Evolutionary conservation across 1,139 yeast genomes (phyloP).

Genomic region (Magnusiomyces sp.): DNA sequence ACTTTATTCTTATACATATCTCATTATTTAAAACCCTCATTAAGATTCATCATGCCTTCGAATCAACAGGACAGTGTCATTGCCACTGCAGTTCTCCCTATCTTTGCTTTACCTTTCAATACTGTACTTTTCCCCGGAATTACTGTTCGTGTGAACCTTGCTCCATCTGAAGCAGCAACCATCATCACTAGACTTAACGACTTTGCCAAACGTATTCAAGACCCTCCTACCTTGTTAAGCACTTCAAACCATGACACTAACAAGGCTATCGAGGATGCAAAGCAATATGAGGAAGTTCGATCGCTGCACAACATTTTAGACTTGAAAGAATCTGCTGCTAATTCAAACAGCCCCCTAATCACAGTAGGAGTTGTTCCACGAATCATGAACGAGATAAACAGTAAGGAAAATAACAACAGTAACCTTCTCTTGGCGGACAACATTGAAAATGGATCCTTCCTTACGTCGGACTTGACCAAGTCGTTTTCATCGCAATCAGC

Average conservation of each 20-base stretch:
- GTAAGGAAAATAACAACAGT: too few species aligned
- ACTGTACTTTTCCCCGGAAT: conserved; percentile 22
- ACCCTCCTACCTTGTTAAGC: background rate
- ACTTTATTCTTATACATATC: background rate
- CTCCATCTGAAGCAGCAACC: conserved; percentile 14
- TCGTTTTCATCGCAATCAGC: too few species aligned
- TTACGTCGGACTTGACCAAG: conserved; percentile 1
- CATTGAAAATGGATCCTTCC: conserved; percentile 1
- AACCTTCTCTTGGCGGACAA: too few species aligned
- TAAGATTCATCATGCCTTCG: background rate
- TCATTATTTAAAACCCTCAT: background rate
- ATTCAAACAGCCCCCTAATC: background rate
- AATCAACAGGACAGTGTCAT: conserved; percentile 1
- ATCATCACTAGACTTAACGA: conserved; percentile 11
- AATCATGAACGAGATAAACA: conserved; percentile 10
- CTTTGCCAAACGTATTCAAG: background rate
- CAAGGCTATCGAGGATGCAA: background rate
- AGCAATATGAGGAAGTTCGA: background rate
- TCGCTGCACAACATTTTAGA: conserved; percentile 2
- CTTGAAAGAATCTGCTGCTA: background rate
- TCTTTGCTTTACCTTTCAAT: conserved; percentile 17
- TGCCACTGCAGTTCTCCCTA: conserved; percentile 13
- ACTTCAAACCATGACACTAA: background rate
- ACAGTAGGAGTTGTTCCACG: conserved; percentile 10
- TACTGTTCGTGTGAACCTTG: conserved; percentile 16